A percentile compares a stretch with the other conserved stretches of the same genome.
Conservation (phyloP, 345 rosid species). For the Xanthoceras sorbifolium region DNA sequence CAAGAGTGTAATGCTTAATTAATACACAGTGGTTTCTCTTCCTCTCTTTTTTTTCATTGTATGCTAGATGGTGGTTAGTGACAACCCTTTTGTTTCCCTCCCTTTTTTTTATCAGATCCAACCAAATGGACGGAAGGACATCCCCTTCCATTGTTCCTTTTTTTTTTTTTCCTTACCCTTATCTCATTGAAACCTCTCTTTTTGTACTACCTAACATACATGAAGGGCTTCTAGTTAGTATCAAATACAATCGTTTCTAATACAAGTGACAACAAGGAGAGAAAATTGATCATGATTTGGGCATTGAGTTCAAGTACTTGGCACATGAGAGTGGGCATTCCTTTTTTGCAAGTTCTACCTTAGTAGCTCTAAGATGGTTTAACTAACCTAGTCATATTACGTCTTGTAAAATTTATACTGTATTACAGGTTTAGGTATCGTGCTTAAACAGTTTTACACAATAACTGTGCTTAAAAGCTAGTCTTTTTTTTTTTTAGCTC, state of each 20-base stretch:
- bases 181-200: background rate
- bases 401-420: background rate
- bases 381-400: background rate
- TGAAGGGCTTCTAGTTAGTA: background rate
- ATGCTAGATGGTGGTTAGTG: background rate
- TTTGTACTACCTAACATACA: background rate
- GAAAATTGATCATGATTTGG: background rate
- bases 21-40: background rate
- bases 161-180: background rate
- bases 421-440: background rate
- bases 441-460: background rate
- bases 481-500: background rate
- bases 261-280: background rate
- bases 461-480: background rate
- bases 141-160: background rate
- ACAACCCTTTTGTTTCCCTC: background rate
- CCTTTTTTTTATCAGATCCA: background rate
- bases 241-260: background rate
- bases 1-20: no score
- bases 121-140: background rate
- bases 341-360: background rate
- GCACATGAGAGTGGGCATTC: background rate
- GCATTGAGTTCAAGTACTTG: background rate
- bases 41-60: background rate
- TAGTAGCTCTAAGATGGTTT: background rate